Evolutionary conservation across 345 rosid species (phyloP).

Genomic region (Mercurialis annua): DNA sequence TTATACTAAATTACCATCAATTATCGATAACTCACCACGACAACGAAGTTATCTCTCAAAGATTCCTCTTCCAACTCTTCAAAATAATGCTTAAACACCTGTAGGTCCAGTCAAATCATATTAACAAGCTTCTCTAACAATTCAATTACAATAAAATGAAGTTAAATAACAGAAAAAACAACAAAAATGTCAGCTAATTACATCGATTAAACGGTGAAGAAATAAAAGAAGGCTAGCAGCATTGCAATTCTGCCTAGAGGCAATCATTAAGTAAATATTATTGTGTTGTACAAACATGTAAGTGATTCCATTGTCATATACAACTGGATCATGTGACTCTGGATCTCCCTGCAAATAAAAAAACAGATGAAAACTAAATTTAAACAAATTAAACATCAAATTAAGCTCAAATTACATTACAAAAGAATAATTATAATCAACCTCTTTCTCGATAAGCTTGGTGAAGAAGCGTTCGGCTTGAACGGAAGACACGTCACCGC

Average conservation of each 20-base stretch:
- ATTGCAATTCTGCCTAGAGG: slow-evolving; percentile 90
- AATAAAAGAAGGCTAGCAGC: slow-evolving; percentile 90
- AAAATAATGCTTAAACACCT: slow-evolving; percentile 97
- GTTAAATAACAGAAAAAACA: neutral
- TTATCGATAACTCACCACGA: slow-evolving; percentile 60
- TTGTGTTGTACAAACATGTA: slow-evolving; percentile 94
- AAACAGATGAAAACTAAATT: slow-evolving; percentile 9
- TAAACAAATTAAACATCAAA: neutral
- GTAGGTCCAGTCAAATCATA: neutral
- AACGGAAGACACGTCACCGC: slow-evolving; percentile 77
- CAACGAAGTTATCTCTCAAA: slow-evolving; percentile 93
- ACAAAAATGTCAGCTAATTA: slow-evolving; percentile 28
- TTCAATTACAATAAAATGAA: neutral
- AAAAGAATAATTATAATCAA: no score
- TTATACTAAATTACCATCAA: neutral
- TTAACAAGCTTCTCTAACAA: no score
- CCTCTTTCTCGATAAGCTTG: slow-evolving; percentile 90
- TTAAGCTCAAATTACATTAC: neutral
- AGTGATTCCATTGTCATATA: slow-evolving; percentile 85
- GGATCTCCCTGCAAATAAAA: slow-evolving; percentile 95
- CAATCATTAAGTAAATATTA: slow-evolving; percentile 85
- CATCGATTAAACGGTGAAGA: slow-evolving; percentile 89
- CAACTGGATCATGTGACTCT: slow-evolving; percentile 93
- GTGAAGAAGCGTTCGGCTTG: slow-evolving; percentile 92
- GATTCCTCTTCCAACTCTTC: slow-evolving; percentile 98